A percentile compares a stretch with the other conserved stretches of the same genome.
Evolutionary conservation across 108 stramenopile genomes (phyloP).

Genomic region (Discostella pseudostelligera): DNA sequence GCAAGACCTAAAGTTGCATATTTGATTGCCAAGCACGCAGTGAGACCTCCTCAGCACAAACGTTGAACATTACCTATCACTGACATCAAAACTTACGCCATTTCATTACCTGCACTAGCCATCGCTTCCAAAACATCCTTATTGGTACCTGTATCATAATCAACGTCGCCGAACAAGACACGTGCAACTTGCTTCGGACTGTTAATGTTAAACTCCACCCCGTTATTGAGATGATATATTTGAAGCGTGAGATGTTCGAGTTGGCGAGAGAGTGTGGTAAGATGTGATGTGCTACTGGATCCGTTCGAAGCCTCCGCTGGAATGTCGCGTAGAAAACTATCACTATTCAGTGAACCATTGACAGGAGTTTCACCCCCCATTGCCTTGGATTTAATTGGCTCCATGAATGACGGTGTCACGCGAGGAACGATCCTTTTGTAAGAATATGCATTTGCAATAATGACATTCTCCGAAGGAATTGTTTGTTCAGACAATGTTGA

Average conservation of each 20-base stretch:
- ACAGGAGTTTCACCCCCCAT: not conserved
- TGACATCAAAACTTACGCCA: constrained; percentile 25
- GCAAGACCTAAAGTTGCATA: constrained; percentile 13
- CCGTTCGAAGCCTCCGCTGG: constrained; percentile 24
- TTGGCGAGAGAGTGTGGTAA: constrained; percentile 27
- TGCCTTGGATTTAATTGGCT: constrained; percentile 25
- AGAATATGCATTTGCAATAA: too few species aligned
- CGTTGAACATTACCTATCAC: too few species aligned
- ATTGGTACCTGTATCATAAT: constrained; percentile 52
- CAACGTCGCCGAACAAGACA: constrained; percentile 61
- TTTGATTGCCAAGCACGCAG: too few species aligned
- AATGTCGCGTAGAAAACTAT: constrained; percentile 1
- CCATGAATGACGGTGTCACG: constrained; percentile 33
- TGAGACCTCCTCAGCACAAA: too few species aligned
- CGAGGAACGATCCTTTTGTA: constrained; percentile 3
- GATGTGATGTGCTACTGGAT: constrained; percentile 15
- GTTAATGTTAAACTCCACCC: constrained; percentile 65
- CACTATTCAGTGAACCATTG: not conserved
- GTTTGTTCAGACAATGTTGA: not conserved
- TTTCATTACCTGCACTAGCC: constrained; percentile 57
- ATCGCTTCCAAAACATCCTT: constrained; percentile 74
- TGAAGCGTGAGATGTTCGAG: constrained; percentile 33
- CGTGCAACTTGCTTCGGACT: constrained; percentile 71
- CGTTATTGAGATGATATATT: constrained; percentile 50
- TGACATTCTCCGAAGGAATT: not conserved